phyloP scores from a whole-genome alignment of 768 basidiomycete genomes.

The Lactarius indigo region DNA sequence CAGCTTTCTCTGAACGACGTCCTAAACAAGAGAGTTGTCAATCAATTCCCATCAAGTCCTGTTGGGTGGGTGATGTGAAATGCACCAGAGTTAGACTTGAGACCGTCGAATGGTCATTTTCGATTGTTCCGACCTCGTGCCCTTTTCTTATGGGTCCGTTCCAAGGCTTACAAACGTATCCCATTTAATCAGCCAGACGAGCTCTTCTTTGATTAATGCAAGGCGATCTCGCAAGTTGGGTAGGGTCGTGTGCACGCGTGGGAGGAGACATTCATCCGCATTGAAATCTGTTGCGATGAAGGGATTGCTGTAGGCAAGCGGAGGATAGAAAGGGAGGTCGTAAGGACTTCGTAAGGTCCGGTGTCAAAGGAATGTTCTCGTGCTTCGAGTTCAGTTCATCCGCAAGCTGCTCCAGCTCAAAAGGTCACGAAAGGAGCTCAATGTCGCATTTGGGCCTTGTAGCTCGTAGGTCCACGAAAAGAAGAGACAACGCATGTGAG shows the following conservation, averaged over 20 bases:
- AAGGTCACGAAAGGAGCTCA: slow-evolving; percentile 43
- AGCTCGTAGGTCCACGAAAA: too few species aligned
- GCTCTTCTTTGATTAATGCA: slow-evolving; percentile 78
- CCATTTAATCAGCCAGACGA: slow-evolving; percentile 93
- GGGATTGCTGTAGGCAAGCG: slow-evolving; percentile 75
- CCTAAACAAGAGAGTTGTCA: slow-evolving; percentile 59
- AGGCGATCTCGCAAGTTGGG: slow-evolving; percentile 73
- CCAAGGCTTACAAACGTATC: slow-evolving; percentile 97
- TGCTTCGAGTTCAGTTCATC: slow-evolving; percentile 71
- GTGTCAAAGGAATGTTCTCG: slow-evolving; percentile 44
- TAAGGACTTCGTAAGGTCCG: slow-evolving; percentile 27
- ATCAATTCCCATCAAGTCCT: slow-evolving; percentile 50
- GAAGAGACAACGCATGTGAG: too few species aligned
- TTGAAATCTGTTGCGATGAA: slow-evolving; percentile 46
- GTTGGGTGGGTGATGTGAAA: neutral
- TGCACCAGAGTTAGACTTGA: slow-evolving; percentile 65
- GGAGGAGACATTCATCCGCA: slow-evolving; percentile 86
- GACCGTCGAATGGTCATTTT: slow-evolving; percentile 60
- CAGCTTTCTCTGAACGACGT: slow-evolving; percentile 74
- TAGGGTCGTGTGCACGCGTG: slow-evolving; percentile 74
- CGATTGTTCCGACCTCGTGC: slow-evolving; percentile 61
- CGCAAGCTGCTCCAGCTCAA: slow-evolving; percentile 65
- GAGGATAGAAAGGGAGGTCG: slow-evolving; percentile 28
- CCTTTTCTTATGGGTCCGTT: slow-evolving; percentile 81
- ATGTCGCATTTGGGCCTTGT: neutral